Conservation (phyloP, 2,329 filamentous ascomycete species). For the Arachnopeziza araneosa region DNA sequence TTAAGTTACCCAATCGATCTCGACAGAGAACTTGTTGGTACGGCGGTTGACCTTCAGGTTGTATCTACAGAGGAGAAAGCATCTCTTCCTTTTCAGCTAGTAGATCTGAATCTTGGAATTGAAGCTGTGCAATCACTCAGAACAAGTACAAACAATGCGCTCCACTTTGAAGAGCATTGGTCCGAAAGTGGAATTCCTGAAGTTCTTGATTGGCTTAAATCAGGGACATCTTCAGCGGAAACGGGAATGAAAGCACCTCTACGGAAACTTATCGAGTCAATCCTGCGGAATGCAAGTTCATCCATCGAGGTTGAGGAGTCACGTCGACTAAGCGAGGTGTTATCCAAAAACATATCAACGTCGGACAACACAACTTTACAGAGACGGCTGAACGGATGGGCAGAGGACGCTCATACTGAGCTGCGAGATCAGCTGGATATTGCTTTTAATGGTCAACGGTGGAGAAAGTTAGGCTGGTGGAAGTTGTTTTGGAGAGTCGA, state of each 20-base stretch:
- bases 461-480: conserved; percentile 85
- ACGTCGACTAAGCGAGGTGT: conserved; percentile 28
- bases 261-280: conserved; percentile 58
- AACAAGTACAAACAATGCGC: conserved; percentile 61
- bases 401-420: conserved; percentile 75
- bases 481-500: conserved; percentile 94
- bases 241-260: conserved; percentile 59
- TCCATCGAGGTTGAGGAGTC: conserved; percentile 47
- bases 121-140: conserved; percentile 63
- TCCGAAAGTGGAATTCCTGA: conserved; percentile 62
- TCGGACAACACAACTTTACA: conserved; percentile 45
- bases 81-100: conserved; percentile 42
- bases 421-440: conserved; percentile 72
- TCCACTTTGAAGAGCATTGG: conserved; percentile 70
- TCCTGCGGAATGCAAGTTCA: conserved; percentile 51
- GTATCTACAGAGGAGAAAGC: conserved; percentile 28
- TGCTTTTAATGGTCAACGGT: conserved; percentile 69
- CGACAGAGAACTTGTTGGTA: conserved; percentile 39
- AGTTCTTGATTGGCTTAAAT: conserved; percentile 61
- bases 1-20: conserved; percentile 36
- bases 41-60: conserved; percentile 52
- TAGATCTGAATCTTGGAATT: conserved; percentile 60
- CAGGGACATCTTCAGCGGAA: conserved; percentile 34
- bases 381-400: conserved; percentile 61
- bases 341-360: conserved; percentile 27